phyloP scores from a whole-genome alignment of 2,329 filamentous ascomycete species.

The Cladosporium sp. region DNA sequence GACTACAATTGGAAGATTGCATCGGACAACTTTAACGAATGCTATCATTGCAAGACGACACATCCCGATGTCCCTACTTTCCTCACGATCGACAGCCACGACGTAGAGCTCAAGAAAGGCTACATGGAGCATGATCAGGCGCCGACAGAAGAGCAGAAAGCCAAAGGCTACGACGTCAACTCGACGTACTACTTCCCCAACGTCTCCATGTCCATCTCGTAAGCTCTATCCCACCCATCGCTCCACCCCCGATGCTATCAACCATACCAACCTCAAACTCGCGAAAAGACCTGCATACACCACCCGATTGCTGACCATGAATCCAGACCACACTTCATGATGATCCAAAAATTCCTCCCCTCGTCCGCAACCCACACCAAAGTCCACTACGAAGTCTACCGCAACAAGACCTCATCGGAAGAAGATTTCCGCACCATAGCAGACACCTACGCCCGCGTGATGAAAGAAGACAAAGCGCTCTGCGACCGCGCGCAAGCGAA shows the following conservation, averaged over 20 bases:
- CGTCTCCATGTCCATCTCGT: conserved; percentile 46
- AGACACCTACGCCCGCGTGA: conserved; percentile 56
- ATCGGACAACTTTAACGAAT: conserved; percentile 62
- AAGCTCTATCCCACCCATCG: conserved; percentile 22
- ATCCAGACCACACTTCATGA: conserved; percentile 51
- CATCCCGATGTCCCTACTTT: conserved; percentile 54
- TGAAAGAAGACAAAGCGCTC: conserved; percentile 60
- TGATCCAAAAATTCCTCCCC: conserved; percentile 59
- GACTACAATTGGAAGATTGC: conserved; percentile 58
- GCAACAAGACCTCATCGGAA: conserved; percentile 48
- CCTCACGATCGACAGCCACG: conserved; percentile 52
- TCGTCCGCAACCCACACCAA: conserved; percentile 44
- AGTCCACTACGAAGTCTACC: conserved; percentile 59
- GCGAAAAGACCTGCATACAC: too few species aligned
- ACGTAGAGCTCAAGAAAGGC: conserved; percentile 44
- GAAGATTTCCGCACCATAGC: conserved; percentile 53
- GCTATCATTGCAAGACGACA: conserved; percentile 57
- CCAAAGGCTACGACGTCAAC: conserved; percentile 41
- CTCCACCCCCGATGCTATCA: neutral
- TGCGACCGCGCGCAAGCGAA: conserved; percentile 56
- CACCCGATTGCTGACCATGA: too few species aligned
- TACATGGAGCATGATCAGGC: conserved; percentile 45
- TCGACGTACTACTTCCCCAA: conserved; percentile 48
- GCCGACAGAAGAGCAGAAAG: conserved; percentile 45
- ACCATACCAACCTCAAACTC: conserved; percentile 24